phyloP scores from a whole-genome alignment of 805 yeast species.

The Nakazawaea pomicola region DNA sequence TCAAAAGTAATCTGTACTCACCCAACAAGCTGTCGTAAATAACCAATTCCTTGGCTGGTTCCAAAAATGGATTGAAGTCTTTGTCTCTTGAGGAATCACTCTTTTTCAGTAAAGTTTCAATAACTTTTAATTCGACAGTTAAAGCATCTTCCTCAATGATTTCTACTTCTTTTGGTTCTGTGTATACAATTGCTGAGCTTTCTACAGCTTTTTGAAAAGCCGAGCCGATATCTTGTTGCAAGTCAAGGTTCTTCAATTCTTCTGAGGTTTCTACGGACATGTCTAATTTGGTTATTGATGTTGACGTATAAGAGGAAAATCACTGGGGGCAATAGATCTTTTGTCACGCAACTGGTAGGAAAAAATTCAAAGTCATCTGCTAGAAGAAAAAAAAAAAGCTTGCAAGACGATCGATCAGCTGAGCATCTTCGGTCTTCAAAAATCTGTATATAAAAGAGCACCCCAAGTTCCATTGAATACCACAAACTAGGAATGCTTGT shows the following conservation, averaged over 20 bases:
- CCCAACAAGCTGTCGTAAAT: conserved; percentile 48
- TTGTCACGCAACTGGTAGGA: no score
- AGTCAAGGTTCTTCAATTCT: conserved; percentile 15
- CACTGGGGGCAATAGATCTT: no score
- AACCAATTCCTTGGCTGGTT: conserved; percentile 73
- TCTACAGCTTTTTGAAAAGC: conserved; percentile 2
- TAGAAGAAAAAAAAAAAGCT: no score
- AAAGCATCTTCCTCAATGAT: conserved; percentile 2
- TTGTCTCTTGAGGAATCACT: conserved; percentile 33
- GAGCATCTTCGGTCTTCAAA: no score
- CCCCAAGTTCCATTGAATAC: no score
- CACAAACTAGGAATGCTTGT: no score
- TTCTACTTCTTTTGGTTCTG: conserved; percentile 9
- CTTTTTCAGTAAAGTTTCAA: conserved; percentile 21
- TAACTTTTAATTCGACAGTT: conserved; percentile 17
- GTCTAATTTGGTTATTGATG: not conserved
- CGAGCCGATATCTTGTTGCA: conserved; percentile 24
- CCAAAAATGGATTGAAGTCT: conserved; percentile 67
- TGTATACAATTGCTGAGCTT: conserved; percentile 1
- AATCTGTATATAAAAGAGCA: no score
- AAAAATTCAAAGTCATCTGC: no score
- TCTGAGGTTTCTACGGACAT: not conserved
- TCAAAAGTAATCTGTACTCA: conserved; percentile 62
- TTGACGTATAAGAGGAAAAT: not conserved
- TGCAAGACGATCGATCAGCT: no score